Base-by-base conservation (phyloP, 352 stramenopile species). In the Thalassiosira livingstoniorum region DNA sequence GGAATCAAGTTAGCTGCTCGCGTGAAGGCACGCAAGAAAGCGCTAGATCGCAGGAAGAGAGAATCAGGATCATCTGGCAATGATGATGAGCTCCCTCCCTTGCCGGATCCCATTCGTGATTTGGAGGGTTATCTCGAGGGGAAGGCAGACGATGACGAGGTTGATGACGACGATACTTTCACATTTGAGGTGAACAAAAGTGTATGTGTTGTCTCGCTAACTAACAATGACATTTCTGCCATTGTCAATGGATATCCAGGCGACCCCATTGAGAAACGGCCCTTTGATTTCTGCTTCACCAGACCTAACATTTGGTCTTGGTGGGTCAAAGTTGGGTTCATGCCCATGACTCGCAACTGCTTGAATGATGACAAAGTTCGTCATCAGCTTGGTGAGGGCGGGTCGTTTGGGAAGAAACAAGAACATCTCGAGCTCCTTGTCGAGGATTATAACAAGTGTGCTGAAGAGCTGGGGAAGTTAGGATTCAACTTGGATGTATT, bases 251-350 rank as follows among this genome's bases (percentile, higher is more conserved):
- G 65, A 31, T 74, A 51, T 45, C 43, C 42, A 13, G 51, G 51
- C 0, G 65, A 74, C 47, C 65, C 65, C 39, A 32, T 74, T 11
- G 51, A 74, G 51, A n/a, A 63, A 13, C 43, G 65, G n/a, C 65
- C 65, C 25, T 74, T 74, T 63, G 65, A 74, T 27, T 53, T 29
- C 21, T 29, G 23, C n/a, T 74, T 74, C 51, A 74, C 65, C 25
- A 25, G 60, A 34, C 25, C 25, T 31, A 74, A 74, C 5, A 63
- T 74, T 11, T 62, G 21, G n/a, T 51, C 25, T 29, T 64, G 35
- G 18, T 74, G 65, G 65, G 53, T 29, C 29, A 74, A 74, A 2
- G 65, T 74, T 45, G 65, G 65, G 5, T 74, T 74, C 25, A 62
- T 74, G 31, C 65, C 65, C 21, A 60, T 64, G 47, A 64, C 65